Percentiles rank a stretch among this genome's conserved stretches.
Conservation (phyloP, 2,329 filamentous ascomycete genomes). For the Alternaria rosae region DNA sequence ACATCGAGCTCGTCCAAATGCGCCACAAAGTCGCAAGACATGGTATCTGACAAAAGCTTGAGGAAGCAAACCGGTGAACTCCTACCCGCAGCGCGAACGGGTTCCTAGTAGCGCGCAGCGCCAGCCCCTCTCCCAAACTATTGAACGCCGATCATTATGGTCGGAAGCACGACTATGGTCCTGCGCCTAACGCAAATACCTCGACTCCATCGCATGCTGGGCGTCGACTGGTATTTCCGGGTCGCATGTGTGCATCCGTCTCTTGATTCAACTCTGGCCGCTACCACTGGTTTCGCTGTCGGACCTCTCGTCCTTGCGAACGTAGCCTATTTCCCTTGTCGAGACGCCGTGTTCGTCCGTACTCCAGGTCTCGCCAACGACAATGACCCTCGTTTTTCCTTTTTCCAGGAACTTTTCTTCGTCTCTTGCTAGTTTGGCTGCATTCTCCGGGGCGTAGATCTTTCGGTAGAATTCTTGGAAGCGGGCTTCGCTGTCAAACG, state of each 20-base stretch:
- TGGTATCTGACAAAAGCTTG: not conserved
- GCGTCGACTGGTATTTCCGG: not conserved
- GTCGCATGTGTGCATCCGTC: not conserved
- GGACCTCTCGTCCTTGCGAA: constrained; percentile 9
- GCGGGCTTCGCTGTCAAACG: constrained; percentile 29
- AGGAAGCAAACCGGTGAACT: not conserved
- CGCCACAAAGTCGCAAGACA: not conserved
- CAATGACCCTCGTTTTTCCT: constrained; percentile 30
- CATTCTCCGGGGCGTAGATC: constrained; percentile 32
- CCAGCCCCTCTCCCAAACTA: not conserved
- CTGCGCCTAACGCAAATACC: not conserved
- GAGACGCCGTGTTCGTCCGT: constrained; percentile 22
- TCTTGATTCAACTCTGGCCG: constrained; percentile 16
- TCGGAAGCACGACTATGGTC: not conserved
- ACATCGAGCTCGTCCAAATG: not conserved
- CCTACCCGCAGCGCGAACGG: not conserved
- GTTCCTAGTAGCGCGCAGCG: constrained; percentile 3
- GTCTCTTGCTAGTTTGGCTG: constrained; percentile 29
- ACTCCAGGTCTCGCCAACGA: constrained; percentile 35
- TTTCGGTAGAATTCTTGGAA: constrained; percentile 37
- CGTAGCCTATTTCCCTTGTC: constrained; percentile 10
- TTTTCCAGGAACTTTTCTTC: constrained; percentile 35
- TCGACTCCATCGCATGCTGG: not conserved
- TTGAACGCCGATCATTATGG: not conserved
- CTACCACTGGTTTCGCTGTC: constrained; percentile 26